Base-by-base conservation (phyloP, 2,329 filamentous ascomycete genomes). In the Fusarium papillatum region DNA sequence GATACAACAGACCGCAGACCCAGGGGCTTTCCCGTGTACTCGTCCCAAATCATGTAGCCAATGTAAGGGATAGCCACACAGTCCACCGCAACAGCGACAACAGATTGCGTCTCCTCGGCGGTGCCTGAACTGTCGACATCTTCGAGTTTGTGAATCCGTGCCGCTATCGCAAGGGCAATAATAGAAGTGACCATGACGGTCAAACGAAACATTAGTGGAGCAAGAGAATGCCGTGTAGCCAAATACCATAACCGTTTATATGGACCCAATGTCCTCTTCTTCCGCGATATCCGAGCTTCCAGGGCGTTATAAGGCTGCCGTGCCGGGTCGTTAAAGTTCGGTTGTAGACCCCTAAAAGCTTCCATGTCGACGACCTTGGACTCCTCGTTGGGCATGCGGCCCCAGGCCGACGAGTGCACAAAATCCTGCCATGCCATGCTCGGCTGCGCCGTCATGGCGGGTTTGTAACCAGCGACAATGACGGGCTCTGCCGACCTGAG, bases 11-110 rank as follows among this genome's bases (percentile, higher is more conserved):
- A 93, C 53, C 97, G 94, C 71, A 99, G 87, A 2, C 97, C 97
- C 24, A 99, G 88, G 26, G 97, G 97, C 82, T 97, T 97, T 36
- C 95, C 95, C 7, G 95, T 97, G 85, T 98, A 98, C 85, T 99
- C 97, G 82, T 99, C 97, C 86, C 93, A 98, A 29, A 96, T 97
- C 86, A 98, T 97, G 85, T 98, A 98, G 61, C 94, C 86, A 67
- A 97, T 93, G 84, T 98, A 99, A 4, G 96, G 92, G 70, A 98
- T 90, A 5, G 97, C 96, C 17, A 98, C 90, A 9, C 93, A 92
- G 84, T 98, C 96, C 46, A 99, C 94, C 41, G 95, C 91, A 66
- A 98, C 93, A 36, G 96, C 96, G 86, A 98, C 95, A 70, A 95
- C 90, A 10, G 95, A 94, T 64, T 97, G 97, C 46, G 93, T 91